Base-by-base conservation (phyloP, 768 basidiomycete species). In the Pisolithus albus region DNA sequence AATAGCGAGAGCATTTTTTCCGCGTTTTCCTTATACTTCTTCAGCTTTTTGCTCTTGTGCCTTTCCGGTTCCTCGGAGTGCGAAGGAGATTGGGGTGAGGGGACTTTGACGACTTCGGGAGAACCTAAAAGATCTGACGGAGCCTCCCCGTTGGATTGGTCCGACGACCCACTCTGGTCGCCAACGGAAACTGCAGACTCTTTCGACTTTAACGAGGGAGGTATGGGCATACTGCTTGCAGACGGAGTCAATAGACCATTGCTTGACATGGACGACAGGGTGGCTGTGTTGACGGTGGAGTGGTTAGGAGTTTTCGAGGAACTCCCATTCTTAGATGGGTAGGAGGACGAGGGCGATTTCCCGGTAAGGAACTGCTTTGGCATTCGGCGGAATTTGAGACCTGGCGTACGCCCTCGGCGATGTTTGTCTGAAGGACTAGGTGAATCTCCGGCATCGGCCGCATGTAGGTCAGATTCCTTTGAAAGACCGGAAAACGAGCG, bases 1-100 rank as follows among this genome's bases (percentile, higher is more conserved):
- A 92, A 91, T 56, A 92, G 72, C 30, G 88, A 88, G 52, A 92
- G 75, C 50, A 92, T 78, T 57, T 91, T 91, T 73, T 90, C 88
- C 3, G 89, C 88, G 55, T 84, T 86, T 63, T 89, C 84, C 71
- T 90, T 91, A 73, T 88, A 88, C 71, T 84, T 89, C 76, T 84
- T 87, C 67, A 88, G 66, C 68, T 86, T 90, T 74, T 80, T 88
- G 61, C 67, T 82, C 79, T 78, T 84, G 54, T 72, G 72, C 63
- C 80, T 83, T 60, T 83, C 78, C n/a, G 75, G 72, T 52, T 78
- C 72, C 47, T 76, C 75, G 5, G 34, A 34, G 11, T 34, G 34
- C 11, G 11, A 11, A 15, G 34, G 34, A 5, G 34, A 34, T 15
- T 34, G 34, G 13, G 34, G 34, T 34, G 34, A 34, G 4, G 34